Conservation (phyloP, 1,284 basidiomycete genomes). For the Marasmius sp. region DNA sequence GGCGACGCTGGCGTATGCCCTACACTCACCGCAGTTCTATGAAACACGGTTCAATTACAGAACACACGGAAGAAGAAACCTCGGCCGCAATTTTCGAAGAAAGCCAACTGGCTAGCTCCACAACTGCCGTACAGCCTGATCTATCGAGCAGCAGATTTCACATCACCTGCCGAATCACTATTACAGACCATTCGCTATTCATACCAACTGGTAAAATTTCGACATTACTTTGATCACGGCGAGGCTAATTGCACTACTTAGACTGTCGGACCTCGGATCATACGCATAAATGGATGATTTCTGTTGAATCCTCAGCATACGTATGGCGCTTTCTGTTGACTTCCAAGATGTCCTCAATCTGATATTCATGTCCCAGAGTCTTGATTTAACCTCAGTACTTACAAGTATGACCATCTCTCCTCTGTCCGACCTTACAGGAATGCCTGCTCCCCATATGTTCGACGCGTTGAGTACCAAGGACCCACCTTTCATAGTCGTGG, state of each 20-base stretch:
- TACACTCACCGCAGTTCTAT: conserved; percentile 22
- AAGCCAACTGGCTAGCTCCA: neutral
- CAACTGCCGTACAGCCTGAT: conserved; percentile 1
- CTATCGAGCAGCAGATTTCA: conserved; percentile 54
- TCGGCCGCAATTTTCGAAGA: neutral
- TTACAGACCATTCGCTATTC: conserved; percentile 66
- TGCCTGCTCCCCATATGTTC: conserved; percentile 24
- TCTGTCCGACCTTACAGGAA: conserved; percentile 38
- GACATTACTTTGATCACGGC: neutral
- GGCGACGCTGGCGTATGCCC: conserved; percentile 24
- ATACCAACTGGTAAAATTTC: conserved; percentile 49
- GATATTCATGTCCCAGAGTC: conserved; percentile 30
- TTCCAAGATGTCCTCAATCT: neutral
- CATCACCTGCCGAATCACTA: conserved; percentile 57
- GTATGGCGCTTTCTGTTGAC: conserved; percentile 35
- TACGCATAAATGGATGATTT: conserved; percentile 73
- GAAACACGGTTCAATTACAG: neutral
- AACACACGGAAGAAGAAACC: neutral
- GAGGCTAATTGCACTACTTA: neutral
- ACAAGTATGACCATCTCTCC: conserved; percentile 47
- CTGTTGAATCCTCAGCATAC: conserved; percentile 68
- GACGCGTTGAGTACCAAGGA: conserved; percentile 33
- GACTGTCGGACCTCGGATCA: conserved; percentile 45
- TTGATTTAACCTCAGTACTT: conserved; percentile 55
- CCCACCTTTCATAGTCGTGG: conserved; percentile 60